These are phyloP conservation scores for Russula earlei DNA, from an alignment of 768 basidiomycete species.

Conservation along the genomic window DNA sequence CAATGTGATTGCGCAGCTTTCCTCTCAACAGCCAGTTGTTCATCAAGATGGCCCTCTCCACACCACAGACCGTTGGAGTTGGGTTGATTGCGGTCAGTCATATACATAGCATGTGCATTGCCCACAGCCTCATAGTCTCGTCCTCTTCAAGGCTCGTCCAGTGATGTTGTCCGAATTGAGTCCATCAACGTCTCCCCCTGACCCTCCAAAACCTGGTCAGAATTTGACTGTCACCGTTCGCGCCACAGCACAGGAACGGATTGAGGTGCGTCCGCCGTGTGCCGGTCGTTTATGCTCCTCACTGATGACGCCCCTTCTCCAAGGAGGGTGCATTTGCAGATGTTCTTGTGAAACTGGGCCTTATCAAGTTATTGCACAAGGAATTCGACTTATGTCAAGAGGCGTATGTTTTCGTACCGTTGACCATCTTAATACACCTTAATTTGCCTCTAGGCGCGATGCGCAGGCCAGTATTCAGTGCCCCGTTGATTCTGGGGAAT, in stretches of 20 bases:
- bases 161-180: slow-evolving; percentile 49
- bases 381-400: slow-evolving; percentile 86
- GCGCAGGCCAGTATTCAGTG: slow-evolving; percentile 74
- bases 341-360: slow-evolving; percentile 87
- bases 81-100: slow-evolving; percentile 61
- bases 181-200: slow-evolving; percentile 70
- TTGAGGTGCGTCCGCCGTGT: slow-evolving; percentile 47
- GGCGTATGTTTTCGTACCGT: slow-evolving; percentile 51
- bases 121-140: slow-evolving; percentile 7
- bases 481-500: slow-evolving; percentile 64
- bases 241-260: slow-evolving; percentile 44
- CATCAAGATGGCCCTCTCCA: slow-evolving; percentile 26
- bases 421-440: not conserved
- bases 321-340: slow-evolving; percentile 90
- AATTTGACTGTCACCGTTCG: slow-evolving; percentile 78
- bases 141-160: slow-evolving; percentile 32
- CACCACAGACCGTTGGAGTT: slow-evolving; percentile 50
- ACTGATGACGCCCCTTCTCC: not conserved
- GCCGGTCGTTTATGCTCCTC: not conserved
- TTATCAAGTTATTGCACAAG: slow-evolving; percentile 81
- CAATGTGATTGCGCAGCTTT: slow-evolving; percentile 19
- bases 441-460: slow-evolving; percentile 41
- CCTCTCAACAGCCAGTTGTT: slow-evolving; percentile 27
- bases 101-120: slow-evolving; percentile 10
- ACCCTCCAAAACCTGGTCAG: slow-evolving; percentile 83